These are phyloP conservation scores for Taxawa tesnikishii DNA, from an alignment of 2,329 filamentous ascomycete genomes.

Conservation along the genomic window DNA sequence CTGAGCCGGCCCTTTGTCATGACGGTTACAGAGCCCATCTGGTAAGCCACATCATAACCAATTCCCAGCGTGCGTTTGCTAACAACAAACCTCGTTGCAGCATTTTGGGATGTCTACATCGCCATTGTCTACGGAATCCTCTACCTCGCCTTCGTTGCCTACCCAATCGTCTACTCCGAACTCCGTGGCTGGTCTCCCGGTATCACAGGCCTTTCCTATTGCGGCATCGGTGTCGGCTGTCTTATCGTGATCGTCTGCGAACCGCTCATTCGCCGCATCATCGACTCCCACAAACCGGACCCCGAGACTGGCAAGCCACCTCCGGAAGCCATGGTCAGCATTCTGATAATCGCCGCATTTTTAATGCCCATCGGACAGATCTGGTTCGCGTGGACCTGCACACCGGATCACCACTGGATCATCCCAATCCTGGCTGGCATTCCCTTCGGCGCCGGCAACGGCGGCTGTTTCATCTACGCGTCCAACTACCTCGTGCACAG, in stretches of 20 bases:
- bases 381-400: conserved; percentile 79
- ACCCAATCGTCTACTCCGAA: conserved; percentile 70
- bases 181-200: conserved; percentile 66
- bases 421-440: conserved; percentile 65
- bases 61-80: conserved; percentile 3
- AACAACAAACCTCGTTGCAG: conserved; percentile 24
- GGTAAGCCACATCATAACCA: conserved; percentile 33
- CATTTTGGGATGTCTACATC: conserved; percentile 60
- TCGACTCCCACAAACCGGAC: conserved; percentile 64
- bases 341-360: conserved; percentile 67
- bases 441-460: conserved; percentile 68
- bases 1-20: conserved; percentile 67
- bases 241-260: conserved; percentile 41
- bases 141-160: conserved; percentile 83
- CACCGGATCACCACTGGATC: conserved; percentile 76
- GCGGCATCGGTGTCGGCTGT: conserved; percentile 53
- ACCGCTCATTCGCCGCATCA: conserved; percentile 62
- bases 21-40: conserved; percentile 73
- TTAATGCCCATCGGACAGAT: conserved; percentile 68
- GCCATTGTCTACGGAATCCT: conserved; percentile 75
- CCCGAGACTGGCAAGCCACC: conserved; percentile 59
- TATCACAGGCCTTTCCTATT: conserved; percentile 63
- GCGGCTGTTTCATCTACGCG: conserved; percentile 68
- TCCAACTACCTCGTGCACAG: conserved; percentile 67
- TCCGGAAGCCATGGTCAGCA: conserved; percentile 69